Conservation (phyloP, 352 stramenopile genomes). For the Globisporangium cylindrosporum region DNA sequence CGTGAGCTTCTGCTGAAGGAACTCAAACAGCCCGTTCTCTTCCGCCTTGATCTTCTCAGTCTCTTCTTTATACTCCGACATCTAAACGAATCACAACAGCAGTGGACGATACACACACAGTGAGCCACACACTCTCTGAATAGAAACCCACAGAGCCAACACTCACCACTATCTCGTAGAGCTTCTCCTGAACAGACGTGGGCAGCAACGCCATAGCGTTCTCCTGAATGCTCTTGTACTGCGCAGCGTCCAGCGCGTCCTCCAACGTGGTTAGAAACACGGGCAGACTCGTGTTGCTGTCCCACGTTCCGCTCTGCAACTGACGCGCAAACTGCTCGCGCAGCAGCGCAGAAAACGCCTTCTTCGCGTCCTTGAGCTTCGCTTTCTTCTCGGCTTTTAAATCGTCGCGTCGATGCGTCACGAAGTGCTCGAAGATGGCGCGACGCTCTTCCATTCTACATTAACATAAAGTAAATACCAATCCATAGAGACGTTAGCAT, state of each 20-base stretch:
- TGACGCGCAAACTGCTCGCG: constrained; percentile 38
- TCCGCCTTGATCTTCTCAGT: constrained; percentile 15
- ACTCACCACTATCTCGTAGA: constrained; percentile 41
- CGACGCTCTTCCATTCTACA: constrained; percentile 75
- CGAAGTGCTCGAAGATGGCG: constrained; percentile 79
- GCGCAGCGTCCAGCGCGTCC: constrained; percentile 25
- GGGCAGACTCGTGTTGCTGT: constrained; percentile 43
- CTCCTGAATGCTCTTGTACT: constrained; percentile 37
- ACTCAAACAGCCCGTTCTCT: constrained; percentile 28
- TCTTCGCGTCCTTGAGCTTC: constrained; percentile 64
- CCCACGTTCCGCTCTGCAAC: constrained; percentile 32
- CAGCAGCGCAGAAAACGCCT: constrained; percentile 43
- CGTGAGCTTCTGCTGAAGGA: constrained; percentile 29
- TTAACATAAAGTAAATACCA: constrained; percentile 3
- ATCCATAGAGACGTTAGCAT: constrained; percentile 1
- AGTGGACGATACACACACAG: not conserved
- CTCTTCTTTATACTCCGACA: constrained; percentile 27
- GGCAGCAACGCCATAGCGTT: constrained; percentile 36
- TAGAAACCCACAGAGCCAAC: not conserved
- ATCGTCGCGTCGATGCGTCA: constrained; percentile 68
- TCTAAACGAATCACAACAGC: not conserved
- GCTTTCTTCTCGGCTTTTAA: constrained; percentile 75
- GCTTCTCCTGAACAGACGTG: constrained; percentile 49
- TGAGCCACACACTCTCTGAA: not conserved
- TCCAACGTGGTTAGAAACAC: constrained; percentile 60